A percentile compares a stretch with the other conserved stretches of the same genome.
Conservation (phyloP, 495 filamentous ascomycete genomes). For the Chaetomidium leptoderma region DNA sequence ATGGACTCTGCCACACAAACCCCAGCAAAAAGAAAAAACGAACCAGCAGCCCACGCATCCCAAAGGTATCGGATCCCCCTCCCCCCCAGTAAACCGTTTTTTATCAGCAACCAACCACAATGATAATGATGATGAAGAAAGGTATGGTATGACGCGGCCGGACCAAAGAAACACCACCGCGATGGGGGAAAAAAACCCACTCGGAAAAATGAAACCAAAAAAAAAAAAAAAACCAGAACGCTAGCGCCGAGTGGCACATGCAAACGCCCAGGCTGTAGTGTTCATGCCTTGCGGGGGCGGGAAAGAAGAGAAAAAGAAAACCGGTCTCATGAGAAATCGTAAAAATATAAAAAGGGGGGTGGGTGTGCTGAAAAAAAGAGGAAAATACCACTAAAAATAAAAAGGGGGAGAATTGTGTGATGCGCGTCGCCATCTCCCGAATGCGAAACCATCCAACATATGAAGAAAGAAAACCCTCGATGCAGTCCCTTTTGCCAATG, state of each 20-base stretch:
- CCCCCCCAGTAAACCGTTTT: constrained; percentile 17
- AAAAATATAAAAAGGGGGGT: not conserved
- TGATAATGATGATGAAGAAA: constrained; percentile 4
- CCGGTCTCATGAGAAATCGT: not conserved
- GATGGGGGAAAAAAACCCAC: constrained; percentile 2
- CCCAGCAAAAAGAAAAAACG: constrained; percentile 2
- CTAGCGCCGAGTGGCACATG: not conserved
- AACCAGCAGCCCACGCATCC: constrained; percentile 4
- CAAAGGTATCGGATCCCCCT: constrained; percentile 7
- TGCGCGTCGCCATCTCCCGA: not conserved
- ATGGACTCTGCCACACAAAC: not conserved
- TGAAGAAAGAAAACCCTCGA: not conserved
- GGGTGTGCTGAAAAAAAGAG: not conserved
- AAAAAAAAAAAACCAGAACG: constrained; percentile 1
- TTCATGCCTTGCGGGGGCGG: not conserved
- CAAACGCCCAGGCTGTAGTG: not conserved
- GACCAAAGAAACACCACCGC: constrained; percentile 11
- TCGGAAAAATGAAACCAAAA: not conserved
- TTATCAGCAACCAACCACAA: constrained; percentile 5
- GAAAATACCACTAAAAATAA: not conserved
- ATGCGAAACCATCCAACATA: constrained; percentile 8
- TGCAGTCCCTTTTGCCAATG: constrained; percentile 7
- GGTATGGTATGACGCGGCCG: not conserved
- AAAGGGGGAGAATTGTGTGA: not conserved
- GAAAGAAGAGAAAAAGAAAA: not conserved